A percentile compares a stretch with the other conserved stretches of the same genome.
Evolutionary conservation across 495 filamentous ascomycete genomes (phyloP).

Genomic region (Sabuloglossum arenarium): DNA sequence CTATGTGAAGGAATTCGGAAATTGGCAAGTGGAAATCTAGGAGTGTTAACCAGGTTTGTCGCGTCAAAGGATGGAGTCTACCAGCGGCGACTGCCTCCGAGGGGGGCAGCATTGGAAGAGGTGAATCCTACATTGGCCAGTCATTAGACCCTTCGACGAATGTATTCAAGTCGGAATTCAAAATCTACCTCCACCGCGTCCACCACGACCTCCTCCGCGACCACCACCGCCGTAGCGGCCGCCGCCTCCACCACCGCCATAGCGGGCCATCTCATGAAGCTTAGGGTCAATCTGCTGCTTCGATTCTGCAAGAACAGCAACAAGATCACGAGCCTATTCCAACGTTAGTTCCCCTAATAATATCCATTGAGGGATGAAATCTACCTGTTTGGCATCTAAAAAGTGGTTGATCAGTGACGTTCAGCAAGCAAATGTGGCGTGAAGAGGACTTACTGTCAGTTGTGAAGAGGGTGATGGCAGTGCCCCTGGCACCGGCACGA

Average conservation of each 20-base stretch:
- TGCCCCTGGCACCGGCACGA: slow-evolving; percentile 25
- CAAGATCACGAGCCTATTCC: slow-evolving; percentile 72
- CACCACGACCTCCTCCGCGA: slow-evolving; percentile 43
- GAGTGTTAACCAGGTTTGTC: background rate
- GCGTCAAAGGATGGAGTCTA: slow-evolving; percentile 14
- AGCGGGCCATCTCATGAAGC: slow-evolving; percentile 88
- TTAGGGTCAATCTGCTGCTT: slow-evolving; percentile 97
- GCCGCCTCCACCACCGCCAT: slow-evolving; percentile 68
- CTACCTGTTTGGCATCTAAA: slow-evolving; percentile 61
- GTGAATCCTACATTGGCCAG: slow-evolving; percentile 27
- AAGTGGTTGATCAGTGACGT: background rate
- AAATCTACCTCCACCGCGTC: slow-evolving; percentile 27
- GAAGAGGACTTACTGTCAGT: slow-evolving; percentile 67
- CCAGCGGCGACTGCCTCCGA: slow-evolving; percentile 42
- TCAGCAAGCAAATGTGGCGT: background rate
- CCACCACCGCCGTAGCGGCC: slow-evolving; percentile 35
- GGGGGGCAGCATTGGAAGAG: slow-evolving; percentile 40
- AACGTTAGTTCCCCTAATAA: background rate
- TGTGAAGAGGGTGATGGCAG: slow-evolving; percentile 36
- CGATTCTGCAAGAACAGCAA: slow-evolving; percentile 77
- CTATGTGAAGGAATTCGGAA: background rate
- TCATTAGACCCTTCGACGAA: slow-evolving; percentile 16
- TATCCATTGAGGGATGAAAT: background rate
- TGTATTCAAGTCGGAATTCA: slow-evolving; percentile 3
- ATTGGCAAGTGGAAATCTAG: background rate